A percentile compares a stretch with the other conserved stretches of the same genome.
Evolutionary conservation across 179 eudicot genomes (phyloP).

Genomic region (Amaranthus tricolor): DNA sequence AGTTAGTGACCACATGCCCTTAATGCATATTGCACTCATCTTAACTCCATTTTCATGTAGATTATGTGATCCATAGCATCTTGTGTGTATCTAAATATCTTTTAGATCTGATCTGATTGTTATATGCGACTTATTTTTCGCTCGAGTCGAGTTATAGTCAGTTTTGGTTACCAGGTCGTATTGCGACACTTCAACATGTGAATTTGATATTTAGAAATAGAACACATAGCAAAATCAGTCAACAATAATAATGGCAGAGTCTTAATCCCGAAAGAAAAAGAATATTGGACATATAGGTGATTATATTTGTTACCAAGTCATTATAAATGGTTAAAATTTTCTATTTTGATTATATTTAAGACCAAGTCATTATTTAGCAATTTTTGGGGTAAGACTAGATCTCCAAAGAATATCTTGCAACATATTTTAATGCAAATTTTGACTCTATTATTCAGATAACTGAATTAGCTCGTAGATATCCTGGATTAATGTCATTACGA

Average conservation of each 20-base stretch:
- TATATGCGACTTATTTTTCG: no score
- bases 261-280: neutral
- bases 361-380: no score
- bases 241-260: no score
- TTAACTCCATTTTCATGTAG: neutral
- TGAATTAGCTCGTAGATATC: slow-evolving; percentile 61
- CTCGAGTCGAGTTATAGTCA: no score
- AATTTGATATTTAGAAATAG: no score
- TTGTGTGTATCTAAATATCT: no score
- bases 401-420: slow-evolving; percentile 7
- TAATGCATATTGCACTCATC: slow-evolving; percentile 7
- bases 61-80: no score
- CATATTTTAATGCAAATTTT: neutral
- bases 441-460: slow-evolving; percentile 18
- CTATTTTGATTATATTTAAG: slow-evolving; percentile 7
- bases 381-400: neutral
- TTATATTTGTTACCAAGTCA: neutral
- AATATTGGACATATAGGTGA: slow-evolving; percentile 12
- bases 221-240: no score
- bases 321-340: slow-evolving; percentile 1
- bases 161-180: no score
- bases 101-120: no score
- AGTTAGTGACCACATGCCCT: slow-evolving; percentile 13
- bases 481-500: slow-evolving; percentile 77
- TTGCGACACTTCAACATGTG: no score